Conservation (phyloP, 225 moss, liverwort and hornwort species). For the Sphagnum tenellum region DNA sequence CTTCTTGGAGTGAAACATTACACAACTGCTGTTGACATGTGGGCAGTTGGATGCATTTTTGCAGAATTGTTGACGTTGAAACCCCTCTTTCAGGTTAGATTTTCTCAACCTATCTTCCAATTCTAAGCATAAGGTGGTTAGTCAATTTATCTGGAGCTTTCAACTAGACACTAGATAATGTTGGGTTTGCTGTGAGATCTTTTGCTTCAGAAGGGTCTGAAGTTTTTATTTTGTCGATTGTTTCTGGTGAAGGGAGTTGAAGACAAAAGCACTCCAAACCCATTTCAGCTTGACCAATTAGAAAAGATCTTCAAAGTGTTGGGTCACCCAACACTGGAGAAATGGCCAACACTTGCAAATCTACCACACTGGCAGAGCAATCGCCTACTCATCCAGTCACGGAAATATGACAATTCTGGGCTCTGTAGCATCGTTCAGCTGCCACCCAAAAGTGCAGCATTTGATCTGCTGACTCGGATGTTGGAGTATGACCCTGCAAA, state of each 20-base stretch:
- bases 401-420: slow-evolving; percentile 87
- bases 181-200: too few species aligned
- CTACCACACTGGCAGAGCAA: slow-evolving; percentile 75
- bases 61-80: slow-evolving; percentile 93
- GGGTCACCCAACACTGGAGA: slow-evolving; percentile 87
- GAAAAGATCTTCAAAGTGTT: slow-evolving; percentile 97
- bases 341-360: slow-evolving; percentile 80
- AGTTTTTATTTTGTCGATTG: too few species aligned
- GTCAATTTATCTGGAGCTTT: too few species aligned
- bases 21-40: slow-evolving; percentile 97
- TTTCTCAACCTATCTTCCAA: neutral
- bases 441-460: slow-evolving; percentile 61
- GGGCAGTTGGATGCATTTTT: slow-evolving; percentile 99
- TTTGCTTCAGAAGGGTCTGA: too few species aligned
- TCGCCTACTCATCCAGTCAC: slow-evolving; percentile 64
- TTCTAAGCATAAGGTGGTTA: neutral
- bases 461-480: slow-evolving; percentile 88
- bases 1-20: slow-evolving; percentile 96
- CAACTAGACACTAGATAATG: too few species aligned
- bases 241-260: slow-evolving; percentile 53
- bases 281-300: slow-evolving; percentile 91
- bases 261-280: slow-evolving; percentile 86
- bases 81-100: slow-evolving; percentile 76
- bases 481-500: slow-evolving; percentile 93
- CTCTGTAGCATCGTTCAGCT: slow-evolving; percentile 75